phyloP scores from a whole-genome alignment of 139 green algal species.

The Tetradesmus lagerheimii region DNA sequence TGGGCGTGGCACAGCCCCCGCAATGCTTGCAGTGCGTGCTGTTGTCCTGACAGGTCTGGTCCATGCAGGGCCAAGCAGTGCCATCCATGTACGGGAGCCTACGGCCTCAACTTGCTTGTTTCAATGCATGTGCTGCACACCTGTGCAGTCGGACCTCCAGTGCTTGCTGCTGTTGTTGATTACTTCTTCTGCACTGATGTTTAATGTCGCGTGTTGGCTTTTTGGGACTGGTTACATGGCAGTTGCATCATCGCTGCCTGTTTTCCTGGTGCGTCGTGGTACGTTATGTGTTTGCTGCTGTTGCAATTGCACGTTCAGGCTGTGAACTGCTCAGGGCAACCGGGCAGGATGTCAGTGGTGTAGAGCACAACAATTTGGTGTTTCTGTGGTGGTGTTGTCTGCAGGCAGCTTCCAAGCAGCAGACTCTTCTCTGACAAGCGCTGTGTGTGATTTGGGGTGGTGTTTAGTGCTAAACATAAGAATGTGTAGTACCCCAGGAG shows the following conservation, averaged over 20 bases:
- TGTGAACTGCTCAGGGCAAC: not conserved
- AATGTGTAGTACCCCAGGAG: not conserved
- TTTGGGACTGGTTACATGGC: not conserved
- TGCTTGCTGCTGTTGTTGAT: not conserved
- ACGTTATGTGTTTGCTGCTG: not conserved
- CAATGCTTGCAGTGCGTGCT: too few relatives aligned
- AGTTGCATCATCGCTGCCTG: not conserved
- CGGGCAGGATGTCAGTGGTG: not conserved
- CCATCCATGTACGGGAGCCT: too few relatives aligned
- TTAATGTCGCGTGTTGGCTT: not conserved
- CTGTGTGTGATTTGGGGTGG: not conserved
- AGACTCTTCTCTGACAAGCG: not conserved
- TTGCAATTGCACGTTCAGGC: not conserved
- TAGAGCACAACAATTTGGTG: not conserved
- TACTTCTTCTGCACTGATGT: not conserved
- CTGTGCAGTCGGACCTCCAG: not conserved
- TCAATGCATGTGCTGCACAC: not conserved
- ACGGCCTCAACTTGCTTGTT: too few relatives aligned
- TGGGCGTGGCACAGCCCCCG: too few relatives aligned
- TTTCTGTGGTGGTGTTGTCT: not conserved
- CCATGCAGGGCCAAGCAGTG: too few relatives aligned
- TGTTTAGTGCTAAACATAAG: not conserved
- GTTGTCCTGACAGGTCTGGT: too few relatives aligned
- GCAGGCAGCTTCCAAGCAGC: not conserved
- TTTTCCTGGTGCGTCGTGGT: not conserved